Evolutionary conservation across 768 basidiomycete species (phyloP).

Genomic region (Hirschioporus abietinus): DNA sequence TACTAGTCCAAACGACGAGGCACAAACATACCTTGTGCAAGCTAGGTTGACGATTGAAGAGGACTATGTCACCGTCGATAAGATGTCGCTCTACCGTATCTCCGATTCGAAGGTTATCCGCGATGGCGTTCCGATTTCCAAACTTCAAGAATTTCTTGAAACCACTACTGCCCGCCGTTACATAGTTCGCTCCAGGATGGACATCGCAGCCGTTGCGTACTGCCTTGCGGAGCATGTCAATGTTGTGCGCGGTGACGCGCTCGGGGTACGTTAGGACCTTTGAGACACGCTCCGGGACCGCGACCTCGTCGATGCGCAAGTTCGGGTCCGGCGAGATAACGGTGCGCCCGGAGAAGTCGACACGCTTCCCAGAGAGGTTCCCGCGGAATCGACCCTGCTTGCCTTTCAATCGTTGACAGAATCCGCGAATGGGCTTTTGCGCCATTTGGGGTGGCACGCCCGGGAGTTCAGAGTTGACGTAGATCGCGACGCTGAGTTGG

Average conservation of each 20-base stretch:
- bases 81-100: constrained; percentile 95
- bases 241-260: constrained; percentile 88
- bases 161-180: constrained; percentile 68
- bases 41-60: constrained; percentile 99
- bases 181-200: constrained; percentile 96
- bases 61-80: constrained; percentile 89
- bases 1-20: not conserved
- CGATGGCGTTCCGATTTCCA: constrained; percentile 74
- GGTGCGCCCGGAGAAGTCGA: constrained; percentile 96
- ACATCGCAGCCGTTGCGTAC: constrained; percentile 85
- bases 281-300: constrained; percentile 92
- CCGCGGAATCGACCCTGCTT: constrained; percentile 99
- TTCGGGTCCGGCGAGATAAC: constrained; percentile 99
- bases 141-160: constrained; percentile 89
- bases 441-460: constrained; percentile 85
- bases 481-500: constrained; percentile 92
- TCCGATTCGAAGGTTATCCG: constrained; percentile 77
- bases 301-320: constrained; percentile 95
- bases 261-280: constrained; percentile 96
- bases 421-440: constrained; percentile 93
- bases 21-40: constrained; percentile 70
- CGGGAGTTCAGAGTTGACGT: constrained; percentile 95
- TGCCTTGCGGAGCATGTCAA: constrained; percentile 66
- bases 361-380: constrained; percentile 97
- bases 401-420: constrained; percentile 96